A percentile compares a stretch with the other conserved stretches of the same genome.
Evolutionary conservation across 257 asterid species (phyloP).

Genomic region (Petunia secreta): DNA sequence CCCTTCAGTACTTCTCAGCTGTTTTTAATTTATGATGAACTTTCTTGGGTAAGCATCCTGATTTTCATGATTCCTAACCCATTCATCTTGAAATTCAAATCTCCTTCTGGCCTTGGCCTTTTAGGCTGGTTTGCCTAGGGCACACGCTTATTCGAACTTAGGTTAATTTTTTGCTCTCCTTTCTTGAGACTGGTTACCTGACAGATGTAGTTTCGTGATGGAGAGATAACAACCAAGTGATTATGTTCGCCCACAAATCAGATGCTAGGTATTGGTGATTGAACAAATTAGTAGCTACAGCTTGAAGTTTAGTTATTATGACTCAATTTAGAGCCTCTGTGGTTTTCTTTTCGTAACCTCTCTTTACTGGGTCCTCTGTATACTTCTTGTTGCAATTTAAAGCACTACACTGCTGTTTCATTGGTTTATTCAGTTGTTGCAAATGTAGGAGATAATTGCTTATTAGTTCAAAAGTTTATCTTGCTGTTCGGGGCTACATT

Average conservation of each 20-base stretch:
- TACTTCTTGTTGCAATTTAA: conserved; percentile 17
- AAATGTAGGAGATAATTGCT: conserved; percentile 34
- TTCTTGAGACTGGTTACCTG: background rate
- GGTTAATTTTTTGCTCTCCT: conserved; percentile 18
- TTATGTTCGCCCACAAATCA: background rate
- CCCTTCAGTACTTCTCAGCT: conserved; percentile 8
- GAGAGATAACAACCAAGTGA: background rate
- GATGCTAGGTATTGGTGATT: background rate
- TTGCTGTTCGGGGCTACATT: conserved; percentile 32
- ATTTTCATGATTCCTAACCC: background rate
- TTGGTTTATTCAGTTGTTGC: background rate
- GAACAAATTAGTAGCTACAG: background rate
- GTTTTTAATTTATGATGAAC: conserved; percentile 7
- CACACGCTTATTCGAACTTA: conserved; percentile 3
- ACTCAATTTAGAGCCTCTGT: conserved; percentile 16
- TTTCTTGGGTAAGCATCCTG: conserved; percentile 1
- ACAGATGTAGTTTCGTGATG: conserved; percentile 12
- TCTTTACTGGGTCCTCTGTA: conserved; percentile 16
- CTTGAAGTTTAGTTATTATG: background rate
- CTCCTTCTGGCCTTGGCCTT: background rate
- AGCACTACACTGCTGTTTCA: conserved; percentile 4
- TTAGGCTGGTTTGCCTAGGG: conserved; percentile 2
- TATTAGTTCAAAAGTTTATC: conserved; percentile 30
- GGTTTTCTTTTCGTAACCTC: conserved; percentile 3
- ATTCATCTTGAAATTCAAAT: background rate